Evolutionary conservation across 805 yeast genomes (phyloP), one percentile per base, ranked within the genome.

Genomic region (Ogataea pilisensis): DNA sequence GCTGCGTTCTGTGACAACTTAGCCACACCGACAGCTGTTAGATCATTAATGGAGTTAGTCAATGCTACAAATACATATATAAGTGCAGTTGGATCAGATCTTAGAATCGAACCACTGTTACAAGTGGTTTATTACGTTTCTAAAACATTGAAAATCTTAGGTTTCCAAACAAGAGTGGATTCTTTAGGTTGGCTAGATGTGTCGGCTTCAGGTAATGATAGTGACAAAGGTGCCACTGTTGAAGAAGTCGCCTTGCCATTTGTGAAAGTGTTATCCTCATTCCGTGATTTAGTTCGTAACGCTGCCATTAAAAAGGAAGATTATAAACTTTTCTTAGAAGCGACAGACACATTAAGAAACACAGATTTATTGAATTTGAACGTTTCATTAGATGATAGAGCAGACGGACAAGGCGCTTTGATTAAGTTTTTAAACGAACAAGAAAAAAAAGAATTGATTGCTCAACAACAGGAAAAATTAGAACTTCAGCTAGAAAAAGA

Each of bases 1-100:
- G 70, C 63, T 17, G 85, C 95, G 1, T 85, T 93, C 66, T 82
- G 95, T 65, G 99, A 93, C 60, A 93, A 88, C 59, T 70, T 93
- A 48, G 65, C 90, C 3, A 84, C 93, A 1, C 93, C 95, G 18
- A 72, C 67, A 42, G 96, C 82, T 0, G 62, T 93, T 42, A 77
- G 83, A 48, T 58, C 68, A 1, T 54, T 93, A 37, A 65, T 75
- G 45, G 95, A 85, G 14, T 65, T 93, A 42, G 82, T 91, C 5
- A 76, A 83, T 24, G 73, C 70, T 42, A 58, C 86, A 7, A 91
- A 93, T 61, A 74, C 78, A 28, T 93, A 91, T 58, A 78, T 90
- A 32, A 60, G 78, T 8, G 57, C 73, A n/a, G 61, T 58, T 19
- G 73, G 75, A 4, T 69, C 72, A 5, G 78, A 73, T 14, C 51